Percentiles rank a stretch among this genome's conserved stretches.
These are phyloP conservation scores for Boletellus ananiceps DNA, from an alignment of 768 basidiomycete species.

Conservation along the genomic window DNA sequence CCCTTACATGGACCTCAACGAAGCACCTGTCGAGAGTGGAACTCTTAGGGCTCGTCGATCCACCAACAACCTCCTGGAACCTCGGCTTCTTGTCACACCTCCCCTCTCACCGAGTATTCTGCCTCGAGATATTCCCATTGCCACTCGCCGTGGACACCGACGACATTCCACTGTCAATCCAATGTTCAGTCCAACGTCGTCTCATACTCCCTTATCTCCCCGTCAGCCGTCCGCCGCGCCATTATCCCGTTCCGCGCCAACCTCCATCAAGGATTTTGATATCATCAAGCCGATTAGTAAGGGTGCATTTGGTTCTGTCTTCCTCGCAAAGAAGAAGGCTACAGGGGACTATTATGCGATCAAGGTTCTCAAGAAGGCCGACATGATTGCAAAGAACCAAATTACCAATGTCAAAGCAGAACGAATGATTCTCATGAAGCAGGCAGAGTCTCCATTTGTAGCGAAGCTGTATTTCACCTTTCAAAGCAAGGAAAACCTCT, in stretches of 20 bases:
- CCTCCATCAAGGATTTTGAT: constrained; percentile 98
- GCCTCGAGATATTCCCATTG: constrained; percentile 46
- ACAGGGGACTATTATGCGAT: constrained; percentile 99
- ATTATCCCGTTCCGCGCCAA: constrained; percentile 70
- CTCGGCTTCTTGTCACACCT: constrained; percentile 66
- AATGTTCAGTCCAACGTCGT: constrained; percentile 51
- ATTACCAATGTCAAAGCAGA: constrained; percentile 99
- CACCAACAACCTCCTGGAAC: constrained; percentile 57
- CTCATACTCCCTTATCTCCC: constrained; percentile 70
- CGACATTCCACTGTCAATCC: constrained; percentile 71
- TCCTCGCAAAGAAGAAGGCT: constrained; percentile 95
- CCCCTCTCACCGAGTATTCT: constrained; percentile 58
- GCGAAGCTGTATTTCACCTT: constrained; percentile 98
- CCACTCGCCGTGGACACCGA: constrained; percentile 55
- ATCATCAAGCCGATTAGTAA: constrained; percentile 99
- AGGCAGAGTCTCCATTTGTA: constrained; percentile 96
- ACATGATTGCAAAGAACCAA: constrained; percentile 99
- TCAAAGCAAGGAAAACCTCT: constrained; percentile 98
- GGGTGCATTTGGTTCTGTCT: constrained; percentile 97
- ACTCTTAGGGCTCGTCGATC: constrained; percentile 64
- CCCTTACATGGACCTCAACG: constrained; percentile 65
- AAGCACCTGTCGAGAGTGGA: constrained; percentile 34
- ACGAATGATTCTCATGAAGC: constrained; percentile 99
- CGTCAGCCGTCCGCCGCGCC: constrained; percentile 77
- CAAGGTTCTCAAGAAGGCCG: constrained; percentile 99